Percentiles rank a stretch among this genome's conserved stretches.
These are phyloP conservation scores for Psilocybe azurescens DNA, from an alignment of 768 basidiomycete genomes.

Conservation along the genomic window DNA sequence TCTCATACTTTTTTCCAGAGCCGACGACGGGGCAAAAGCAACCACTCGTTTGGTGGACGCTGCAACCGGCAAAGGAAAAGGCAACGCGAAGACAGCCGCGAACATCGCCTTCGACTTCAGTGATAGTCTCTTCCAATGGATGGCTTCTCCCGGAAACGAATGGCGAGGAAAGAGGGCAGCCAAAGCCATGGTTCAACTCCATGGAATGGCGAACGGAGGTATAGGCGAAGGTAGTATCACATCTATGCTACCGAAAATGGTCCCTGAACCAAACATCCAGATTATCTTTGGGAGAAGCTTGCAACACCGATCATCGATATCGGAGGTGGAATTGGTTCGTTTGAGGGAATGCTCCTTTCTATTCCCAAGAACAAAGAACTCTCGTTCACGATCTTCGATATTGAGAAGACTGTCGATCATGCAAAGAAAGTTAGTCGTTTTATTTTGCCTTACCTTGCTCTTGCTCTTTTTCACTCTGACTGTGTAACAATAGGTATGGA, in stretches of 20 bases:
- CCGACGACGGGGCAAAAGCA: not conserved
- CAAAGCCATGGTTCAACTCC: conserved; percentile 5
- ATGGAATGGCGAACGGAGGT: conserved; percentile 2
- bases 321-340: conserved; percentile 2
- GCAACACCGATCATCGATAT: conserved; percentile 4
- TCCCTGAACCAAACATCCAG: not conserved
- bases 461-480: not conserved
- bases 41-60: not conserved
- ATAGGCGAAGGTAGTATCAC: not conserved
- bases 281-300: conserved; percentile 2
- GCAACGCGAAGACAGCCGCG: not conserved
- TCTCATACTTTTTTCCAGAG: not conserved
- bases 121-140: not conserved
- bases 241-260: not conserved
- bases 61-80: not conserved
- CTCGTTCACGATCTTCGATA: conserved; percentile 4
- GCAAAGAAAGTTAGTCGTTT: not conserved
- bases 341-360: not conserved
- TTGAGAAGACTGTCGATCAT: not conserved
- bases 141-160: conserved; percentile 4
- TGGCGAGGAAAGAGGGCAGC: conserved; percentile 2
- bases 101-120: conserved; percentile 1
- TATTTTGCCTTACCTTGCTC: not conserved
- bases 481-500: not conserved
- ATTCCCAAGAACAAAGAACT: conserved; percentile 5